Base-by-base conservation (phyloP, 1,139 yeast genomes). In the Saccharomyces hybrid region DNA sequence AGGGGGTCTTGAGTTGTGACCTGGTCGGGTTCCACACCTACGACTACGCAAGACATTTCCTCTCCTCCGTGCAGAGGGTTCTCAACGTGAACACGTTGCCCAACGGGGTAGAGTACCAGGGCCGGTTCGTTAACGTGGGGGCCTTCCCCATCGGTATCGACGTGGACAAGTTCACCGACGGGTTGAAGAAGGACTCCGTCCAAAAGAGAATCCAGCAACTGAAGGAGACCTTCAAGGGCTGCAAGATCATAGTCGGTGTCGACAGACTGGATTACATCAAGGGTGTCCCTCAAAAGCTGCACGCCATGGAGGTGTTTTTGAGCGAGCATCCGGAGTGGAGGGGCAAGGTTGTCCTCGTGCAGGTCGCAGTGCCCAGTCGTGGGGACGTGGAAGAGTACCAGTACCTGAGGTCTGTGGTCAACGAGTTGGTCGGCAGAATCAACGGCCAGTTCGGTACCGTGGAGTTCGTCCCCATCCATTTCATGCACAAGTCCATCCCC, bases 81-180 rank as follows among this genome's bases (percentile, higher is more conserved):
- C 79, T 95, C 52, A 80, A 87, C 58, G 84, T 90, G 14, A 85
- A 84, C 49, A 90, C 97, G 0, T 76, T 88, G 57, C 99, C 99
- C 5, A 93, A 91, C 62, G 97, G 97, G 14, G 89, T 93, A 31
- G 85, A 86, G 61, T 89, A 80, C 68, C 76, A 83, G 52, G 89
- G 90, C 31, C 76, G 93, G 52, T 81, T 82, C 56, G 95, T 93
- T 49, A 83, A 83, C 31, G 91, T 93, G 41, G 97, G 97, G 16
- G 98, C 98, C 0, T 93, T 91, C 79, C 99, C 99, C 14, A 93
- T 95, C 63, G 99, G 99, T 56, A 93, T 95, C 59, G 99, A 95
- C 66, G 96, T 90, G 25, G 96, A 89, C 57, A 88, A 88, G 63
- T 95, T 95, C 70, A 75, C 84, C 13, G 89, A 85, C 46, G 98